Base-by-base conservation (phyloP, 805 yeast species). In the Yamadazyma tumulicola region DNA sequence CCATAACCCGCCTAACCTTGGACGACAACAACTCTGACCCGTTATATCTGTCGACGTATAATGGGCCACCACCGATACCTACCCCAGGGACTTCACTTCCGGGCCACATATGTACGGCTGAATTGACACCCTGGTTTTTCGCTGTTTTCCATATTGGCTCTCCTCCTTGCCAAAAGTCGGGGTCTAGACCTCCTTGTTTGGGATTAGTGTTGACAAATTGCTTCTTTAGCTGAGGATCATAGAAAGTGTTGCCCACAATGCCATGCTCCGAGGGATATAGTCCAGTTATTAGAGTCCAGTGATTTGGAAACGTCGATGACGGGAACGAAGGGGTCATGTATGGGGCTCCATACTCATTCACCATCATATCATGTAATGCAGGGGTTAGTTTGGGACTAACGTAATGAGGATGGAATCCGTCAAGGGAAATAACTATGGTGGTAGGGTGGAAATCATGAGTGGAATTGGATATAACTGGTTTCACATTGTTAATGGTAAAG, bases 41-140 rank as follows among this genome's bases (percentile, higher is more conserved):
- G 49, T 86, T 78, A 59, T 74, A 89, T 35, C 61, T 58, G 45
- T 82, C 93, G 21, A 77, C 75, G 31, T 70, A 72, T 37, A 71
- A 52, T 15, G 69, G 72, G 4, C 36, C 74, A 67, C 37, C 51
- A 38, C 22, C 48, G 21, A 54, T 51, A 10, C 61, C 63, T 5
- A 59, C 60, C 51, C 74, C 77, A 17, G 72, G 70, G 6, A 79
- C 94, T 47, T 87, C 95, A 39, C 88, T 78, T 1, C 96, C 96
- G 0, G 96, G 96, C 95, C 95, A 89, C 96, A 87, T 88, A 57
- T 88, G 95, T n/a, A 86, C 81, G 0, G 88, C 94, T 4, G 82
- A 59, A 3, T 62, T 61, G 2, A 81, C 71, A 5, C 79, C 81
- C 39, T 83, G 83, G 13, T 56, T 54, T 19, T 65, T 66, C 0